Base-by-base conservation (phyloP, 768 basidiomycete genomes). In the Boletus edulis region DNA sequence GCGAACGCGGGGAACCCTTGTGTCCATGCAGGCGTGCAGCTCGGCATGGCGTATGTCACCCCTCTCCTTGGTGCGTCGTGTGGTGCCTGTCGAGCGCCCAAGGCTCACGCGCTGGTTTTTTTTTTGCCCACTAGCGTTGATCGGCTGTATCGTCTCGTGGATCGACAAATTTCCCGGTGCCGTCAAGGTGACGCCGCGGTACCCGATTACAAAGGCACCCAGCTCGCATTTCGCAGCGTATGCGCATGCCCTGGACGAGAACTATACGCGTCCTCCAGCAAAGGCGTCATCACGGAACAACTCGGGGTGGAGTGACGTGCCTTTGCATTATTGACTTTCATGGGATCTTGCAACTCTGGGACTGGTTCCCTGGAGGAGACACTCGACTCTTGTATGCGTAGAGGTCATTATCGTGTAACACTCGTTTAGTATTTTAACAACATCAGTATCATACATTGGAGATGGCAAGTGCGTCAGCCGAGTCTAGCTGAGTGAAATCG, bases 11-110 rank as follows among this genome's bases (percentile, higher is more conserved):
- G 45, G 0, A 49, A 65, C 51, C 52, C 70, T 5, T 69, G 70
- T 27, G 43, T 55, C 14, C 51, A 51, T 13, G 67, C 67, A 3
- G 51, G 57, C 13, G 58, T 62, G 3, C 57, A 73, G 4, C 58
- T 73, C 24, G 58, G 51, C 20, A 29, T 75, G 54, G 70, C 71
- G 17, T 76, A 70, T 29, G 37, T 67, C n/a, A 49, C 65, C 12
- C 54, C 67, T 17, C 27, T 61, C 40, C 37, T 62, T 34, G 66
- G 75, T 76, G 52, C 46, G 69, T 49, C 45, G 1, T 49, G 20
- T 8, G 14, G 9, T 27, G 3, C 8, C 15, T 35, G 14, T 24
- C 5, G 10, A 17, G 22, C 22, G 22, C 22, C 8, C 38, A 39
- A 17, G n/a, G n/a, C 48, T 62, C 24, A 57, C 34, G 14, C 2